Conservation (phyloP, 2,329 filamentous ascomycete genomes). For the Arthrinium phaeospermum region DNA sequence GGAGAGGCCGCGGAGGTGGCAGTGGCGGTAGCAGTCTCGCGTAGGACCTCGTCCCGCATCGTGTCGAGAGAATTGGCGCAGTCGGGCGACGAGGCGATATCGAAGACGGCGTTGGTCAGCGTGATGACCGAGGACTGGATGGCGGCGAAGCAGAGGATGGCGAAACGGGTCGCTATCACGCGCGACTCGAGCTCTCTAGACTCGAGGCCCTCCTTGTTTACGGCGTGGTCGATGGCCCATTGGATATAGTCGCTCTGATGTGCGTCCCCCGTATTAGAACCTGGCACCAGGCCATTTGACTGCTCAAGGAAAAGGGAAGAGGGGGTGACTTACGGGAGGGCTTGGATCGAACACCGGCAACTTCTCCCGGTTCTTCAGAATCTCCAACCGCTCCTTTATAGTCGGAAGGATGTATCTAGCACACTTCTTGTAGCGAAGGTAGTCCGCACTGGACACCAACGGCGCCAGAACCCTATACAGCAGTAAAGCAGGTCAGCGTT, state of each 20-base stretch:
- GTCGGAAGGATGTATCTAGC: conserved; percentile 40
- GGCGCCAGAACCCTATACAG: conserved; percentile 35
- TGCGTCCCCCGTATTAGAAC: not conserved
- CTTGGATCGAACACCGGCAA: conserved; percentile 26
- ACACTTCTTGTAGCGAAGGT: conserved; percentile 38
- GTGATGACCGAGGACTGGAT: conserved; percentile 47
- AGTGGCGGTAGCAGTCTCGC: conserved; percentile 23
- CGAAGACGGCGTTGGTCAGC: conserved; percentile 44
- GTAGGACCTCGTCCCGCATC: conserved; percentile 43
- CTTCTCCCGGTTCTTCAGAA: conserved; percentile 32
- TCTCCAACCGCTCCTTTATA: conserved; percentile 38
- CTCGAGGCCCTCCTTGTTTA: conserved; percentile 33
- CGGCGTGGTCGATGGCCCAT: conserved; percentile 45
- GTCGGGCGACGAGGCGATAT: conserved; percentile 40
- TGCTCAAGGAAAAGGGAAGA: not conserved
- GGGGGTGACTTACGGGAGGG: conserved; percentile 27
- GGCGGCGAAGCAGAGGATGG: conserved; percentile 42
- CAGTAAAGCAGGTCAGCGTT: conserved; percentile 14
- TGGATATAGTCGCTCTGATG: conserved; percentile 45
- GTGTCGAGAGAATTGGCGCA: conserved; percentile 32
- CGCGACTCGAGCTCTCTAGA: conserved; percentile 36
- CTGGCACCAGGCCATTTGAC: not conserved
- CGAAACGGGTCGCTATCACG: conserved; percentile 41
- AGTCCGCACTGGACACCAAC: conserved; percentile 39
- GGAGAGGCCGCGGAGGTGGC: not conserved